Evolutionary conservation across 108 stramenopile species (phyloP).

Genomic region (Nannochloropsis granulata): DNA sequence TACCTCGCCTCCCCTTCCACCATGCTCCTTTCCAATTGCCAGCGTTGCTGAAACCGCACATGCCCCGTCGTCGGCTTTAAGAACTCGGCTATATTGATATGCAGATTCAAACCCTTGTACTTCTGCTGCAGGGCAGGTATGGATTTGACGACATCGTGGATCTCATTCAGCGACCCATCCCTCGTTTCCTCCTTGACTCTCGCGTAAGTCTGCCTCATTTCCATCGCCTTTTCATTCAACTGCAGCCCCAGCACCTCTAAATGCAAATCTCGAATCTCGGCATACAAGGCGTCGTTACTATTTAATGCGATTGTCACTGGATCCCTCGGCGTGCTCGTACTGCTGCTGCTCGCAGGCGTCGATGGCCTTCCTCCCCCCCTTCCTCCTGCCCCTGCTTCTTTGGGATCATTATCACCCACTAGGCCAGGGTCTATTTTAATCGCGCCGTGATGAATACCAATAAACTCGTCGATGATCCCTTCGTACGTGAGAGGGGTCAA

Average conservation of each 20-base stretch:
- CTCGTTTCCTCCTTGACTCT: constrained; percentile 63
- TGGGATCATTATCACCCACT: constrained; percentile 41
- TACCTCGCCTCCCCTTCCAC: constrained; percentile 71
- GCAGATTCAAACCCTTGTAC: constrained; percentile 65
- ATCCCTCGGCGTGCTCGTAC: background rate
- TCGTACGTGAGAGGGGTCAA: constrained; percentile 90
- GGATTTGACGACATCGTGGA: constrained; percentile 86
- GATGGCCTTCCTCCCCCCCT: background rate
- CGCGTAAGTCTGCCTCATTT: constrained; percentile 66
- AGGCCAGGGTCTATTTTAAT: constrained; percentile 38
- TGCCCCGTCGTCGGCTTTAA: constrained; percentile 65
- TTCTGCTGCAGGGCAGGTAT: constrained; percentile 61
- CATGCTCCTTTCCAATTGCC: constrained; percentile 83
- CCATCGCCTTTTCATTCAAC: constrained; percentile 79
- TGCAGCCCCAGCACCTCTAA: constrained; percentile 82
- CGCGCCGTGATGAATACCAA: constrained; percentile 63
- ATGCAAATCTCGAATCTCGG: constrained; percentile 77
- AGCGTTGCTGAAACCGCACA: constrained; percentile 61
- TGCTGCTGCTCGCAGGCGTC: background rate
- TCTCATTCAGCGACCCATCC: constrained; percentile 73
- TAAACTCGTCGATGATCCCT: constrained; percentile 75
- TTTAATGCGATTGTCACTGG: constrained; percentile 54
- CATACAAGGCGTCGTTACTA: constrained; percentile 70
- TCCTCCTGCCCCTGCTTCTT: background rate
- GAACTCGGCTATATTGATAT: constrained; percentile 83